A percentile compares a stretch with the other conserved stretches of the same genome.
phyloP scores from a whole-genome alignment of 2,329 filamentous ascomycete species.

The Iodosphaeria phyllophila region DNA sequence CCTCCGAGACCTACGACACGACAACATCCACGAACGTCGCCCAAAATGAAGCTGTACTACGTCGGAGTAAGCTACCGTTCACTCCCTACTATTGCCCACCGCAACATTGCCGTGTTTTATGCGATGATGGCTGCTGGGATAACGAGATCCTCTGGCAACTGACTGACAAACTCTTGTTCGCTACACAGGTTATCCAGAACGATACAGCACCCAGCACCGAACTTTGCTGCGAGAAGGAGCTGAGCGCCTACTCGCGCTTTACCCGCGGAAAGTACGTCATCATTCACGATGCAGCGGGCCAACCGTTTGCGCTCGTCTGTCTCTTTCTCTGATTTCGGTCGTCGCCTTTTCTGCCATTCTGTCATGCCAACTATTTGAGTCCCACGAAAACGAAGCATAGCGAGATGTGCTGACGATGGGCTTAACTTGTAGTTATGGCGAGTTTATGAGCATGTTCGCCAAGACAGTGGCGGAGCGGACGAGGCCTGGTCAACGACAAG shows the following conservation, averaged over 20 bases:
- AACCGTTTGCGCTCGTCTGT: too few species aligned
- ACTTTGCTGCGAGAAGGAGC: conserved; percentile 58
- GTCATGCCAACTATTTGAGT: neutral
- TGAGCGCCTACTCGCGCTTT: conserved; percentile 65
- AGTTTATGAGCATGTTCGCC: conserved; percentile 69
- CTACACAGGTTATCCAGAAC: conserved; percentile 58
- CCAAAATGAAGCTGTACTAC: conserved; percentile 70
- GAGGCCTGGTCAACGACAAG: conserved; percentile 61
- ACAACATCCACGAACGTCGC: conserved; percentile 8
- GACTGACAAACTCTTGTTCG: conserved; percentile 7
- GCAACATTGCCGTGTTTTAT: conserved; percentile 1
- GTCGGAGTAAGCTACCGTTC: conserved; percentile 71
- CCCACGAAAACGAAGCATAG: neutral
- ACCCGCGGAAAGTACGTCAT: conserved; percentile 44
- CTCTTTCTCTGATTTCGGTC: too few species aligned
- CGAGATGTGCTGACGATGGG: conserved; percentile 5
- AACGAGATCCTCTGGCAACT: conserved; percentile 7
- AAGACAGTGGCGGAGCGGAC: conserved; percentile 80
- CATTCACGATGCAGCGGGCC: too few species aligned
- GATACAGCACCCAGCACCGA: conserved; percentile 58
- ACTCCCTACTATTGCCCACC: conserved; percentile 5
- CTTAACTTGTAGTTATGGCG: conserved; percentile 22
- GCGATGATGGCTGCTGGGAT: neutral
- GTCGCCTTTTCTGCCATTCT: too few species aligned
- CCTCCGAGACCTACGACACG: conserved; percentile 80